Base-by-base conservation (phyloP, 2,329 filamentous ascomycete genomes). In the Davidsoniella virescens region DNA sequence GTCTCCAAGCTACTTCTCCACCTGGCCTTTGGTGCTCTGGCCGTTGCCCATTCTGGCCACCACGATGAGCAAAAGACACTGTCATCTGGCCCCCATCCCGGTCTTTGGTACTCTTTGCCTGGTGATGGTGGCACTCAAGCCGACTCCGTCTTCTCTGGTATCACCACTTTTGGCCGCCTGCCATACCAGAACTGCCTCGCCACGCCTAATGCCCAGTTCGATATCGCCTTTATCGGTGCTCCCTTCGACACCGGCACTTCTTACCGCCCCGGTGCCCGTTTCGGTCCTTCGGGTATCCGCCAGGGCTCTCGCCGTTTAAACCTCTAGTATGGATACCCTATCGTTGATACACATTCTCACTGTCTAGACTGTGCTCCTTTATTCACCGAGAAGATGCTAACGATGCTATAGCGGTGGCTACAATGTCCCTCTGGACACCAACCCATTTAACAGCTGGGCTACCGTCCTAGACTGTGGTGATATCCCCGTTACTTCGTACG, bases 211-310 rank as follows among this genome's bases (percentile, higher is more conserved):
- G 78, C 82, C 56, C 76, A 80, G 59, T 93, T 83, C 58, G 86
- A 93, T 56, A 88, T 93, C 64, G 86, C 86, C 1, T 92, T 93
- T 63, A 76, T 92, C 47, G 85, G 82, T 41, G 84, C 84, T 39
- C 85, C 86, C 0, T 92, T 92, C 57, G 86, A 93, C 62, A 90
- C 86, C 1, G 84, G 84, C 48, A 92, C 84, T 23, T 88, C 84
- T 0, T 93, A 93, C 65, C 71, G 85, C 47, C 86, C 85, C 2
- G 85, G 86, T 56, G 86, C 86, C 53, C 76, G 86, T 36, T 93
- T 93, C 57, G 86, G 86, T 0, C 86, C 87, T 8, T 85, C 80
- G 29, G 85, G 85, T 44, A 90, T 92, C 59, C 77, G 86, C 62
- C 86, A 92, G 71, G 86, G 85, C 66, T 90, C 84, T 61, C 80